Evolutionary conservation across 441 rosid genomes (phyloP).

Genomic region (Flueggea neowawraea): DNA sequence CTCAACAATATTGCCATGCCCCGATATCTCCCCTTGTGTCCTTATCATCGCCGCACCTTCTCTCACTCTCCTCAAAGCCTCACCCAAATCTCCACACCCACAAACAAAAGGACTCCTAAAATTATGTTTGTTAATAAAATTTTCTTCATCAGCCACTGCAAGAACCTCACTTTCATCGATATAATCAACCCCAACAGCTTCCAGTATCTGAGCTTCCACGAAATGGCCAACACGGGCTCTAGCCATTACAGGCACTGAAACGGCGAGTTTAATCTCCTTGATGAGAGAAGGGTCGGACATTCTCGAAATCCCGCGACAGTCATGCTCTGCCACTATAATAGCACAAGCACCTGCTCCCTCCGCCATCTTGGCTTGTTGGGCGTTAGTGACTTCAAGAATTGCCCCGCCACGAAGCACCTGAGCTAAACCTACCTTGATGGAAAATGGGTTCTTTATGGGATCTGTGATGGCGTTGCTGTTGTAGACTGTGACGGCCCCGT

Average conservation of each 20-base stretch:
- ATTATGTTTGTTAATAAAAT: constrained; percentile 83
- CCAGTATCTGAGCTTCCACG: constrained; percentile 86
- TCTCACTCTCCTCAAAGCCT: constrained; percentile 71
- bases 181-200: constrained; percentile 62
- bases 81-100: constrained; percentile 69
- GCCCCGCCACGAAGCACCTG: constrained; percentile 87
- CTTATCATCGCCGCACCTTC: constrained; percentile 94
- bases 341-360: constrained; percentile 79
- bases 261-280: constrained; percentile 55
- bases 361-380: constrained; percentile 65
- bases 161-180: constrained; percentile 76
- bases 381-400: constrained; percentile 42
- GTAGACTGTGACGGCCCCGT: constrained; percentile 76
- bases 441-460: constrained; percentile 59
- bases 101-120: constrained; percentile 67
- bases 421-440: constrained; percentile 64
- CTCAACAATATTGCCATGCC: constrained; percentile 39
- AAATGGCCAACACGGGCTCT: constrained; percentile 84
- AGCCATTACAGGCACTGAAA: constrained; percentile 63
- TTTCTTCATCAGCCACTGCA: constrained; percentile 50
- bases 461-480: constrained; percentile 54
- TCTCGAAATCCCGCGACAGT: constrained; percentile 38
- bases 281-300: constrained; percentile 73
- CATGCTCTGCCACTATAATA: constrained; percentile 35
- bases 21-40: constrained; percentile 53